Evolutionary conservation across 106 monocot species (phyloP), one percentile per base, ranked within the genome.

Genomic region (Dioscorea alata): DNA sequence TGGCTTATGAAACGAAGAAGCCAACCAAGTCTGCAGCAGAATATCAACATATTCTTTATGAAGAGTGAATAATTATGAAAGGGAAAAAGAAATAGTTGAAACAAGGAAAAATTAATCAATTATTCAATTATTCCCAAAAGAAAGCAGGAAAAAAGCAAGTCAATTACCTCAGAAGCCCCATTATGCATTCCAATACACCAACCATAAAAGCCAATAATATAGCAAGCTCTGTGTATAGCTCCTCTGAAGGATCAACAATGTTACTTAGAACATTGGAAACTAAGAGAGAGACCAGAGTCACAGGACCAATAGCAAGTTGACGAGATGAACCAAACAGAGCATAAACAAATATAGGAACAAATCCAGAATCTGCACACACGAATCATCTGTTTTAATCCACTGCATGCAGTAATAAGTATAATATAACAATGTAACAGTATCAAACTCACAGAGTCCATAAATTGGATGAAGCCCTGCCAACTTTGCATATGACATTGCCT

Each of bases 401-500:
- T 18, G 13, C 54, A 54, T 54, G 6, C 54, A 71, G 13, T 20
- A 56, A 25, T 32, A 53, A 59, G 13, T 34, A 24, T 28, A 22
- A 0, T 13, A 13, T 15, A 54, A 8, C 42, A 10, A 54, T 13
- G 5, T 19, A 54, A 54, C 19, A 16, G 15, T 8, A 54, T 54
- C 42, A 54, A 54, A 85, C 99, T 87, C 75, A 99, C 99, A 99
- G 17, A 99, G 83, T 17, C 99, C 99, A 72, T 93, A 99, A 59
- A 99, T 99, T 17, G 99, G 99, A 78, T 93, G 99, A 75, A 99
- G 90, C 34, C 99, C 99, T 3, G 99, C 93, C 67, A 99, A 69
- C 72, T 99, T 99, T 57, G 99, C 99, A 75, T 99, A 99, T 24
- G 99, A 99, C 99, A 99, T 99, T 9, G 93, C 78, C 99, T 99